Conservation (phyloP, 2,329 filamentous ascomycete genomes). For the Exophiala oligosperma region DNA sequence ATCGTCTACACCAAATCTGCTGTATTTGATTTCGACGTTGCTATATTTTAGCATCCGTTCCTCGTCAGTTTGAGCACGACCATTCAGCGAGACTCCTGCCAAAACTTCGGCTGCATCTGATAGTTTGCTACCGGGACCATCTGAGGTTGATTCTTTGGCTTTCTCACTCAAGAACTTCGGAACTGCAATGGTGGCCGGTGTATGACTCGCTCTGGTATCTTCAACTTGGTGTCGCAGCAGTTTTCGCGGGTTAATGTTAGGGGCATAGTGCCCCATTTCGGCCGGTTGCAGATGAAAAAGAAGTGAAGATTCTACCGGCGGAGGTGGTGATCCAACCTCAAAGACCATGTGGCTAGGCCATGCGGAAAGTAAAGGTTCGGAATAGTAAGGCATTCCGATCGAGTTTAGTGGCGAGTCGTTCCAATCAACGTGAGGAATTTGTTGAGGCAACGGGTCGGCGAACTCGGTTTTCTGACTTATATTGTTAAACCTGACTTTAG, state of each 20-base stretch:
- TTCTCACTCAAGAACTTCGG: slow-evolving; percentile 97
- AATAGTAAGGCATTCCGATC: slow-evolving; percentile 90
- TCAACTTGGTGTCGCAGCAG: slow-evolving; percentile 79
- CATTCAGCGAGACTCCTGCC: slow-evolving; percentile 67
- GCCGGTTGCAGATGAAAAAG: slow-evolving; percentile 67
- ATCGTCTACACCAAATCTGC: slow-evolving; percentile 97
- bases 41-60: slow-evolving; percentile 88
- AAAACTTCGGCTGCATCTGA: slow-evolving; percentile 65
- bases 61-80: slow-evolving; percentile 63
- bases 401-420: slow-evolving; percentile 77
- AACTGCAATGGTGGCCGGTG: slow-evolving; percentile 63
- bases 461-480: slow-evolving; percentile 76
- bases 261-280: slow-evolving; percentile 76
- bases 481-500: slow-evolving; percentile 84
- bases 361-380: slow-evolving; percentile 80
- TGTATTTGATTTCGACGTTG: slow-evolving; percentile 97
- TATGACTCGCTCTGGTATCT: slow-evolving; percentile 67
- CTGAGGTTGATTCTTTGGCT: slow-evolving; percentile 62
- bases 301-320: slow-evolving; percentile 70
- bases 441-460: slow-evolving; percentile 65
- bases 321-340: slow-evolving; percentile 80
- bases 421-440: slow-evolving; percentile 65
- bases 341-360: slow-evolving; percentile 85
- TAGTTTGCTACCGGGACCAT: slow-evolving; percentile 39
- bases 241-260: slow-evolving; percentile 64